Percentiles rank a stretch among this genome's conserved stretches.
Evolutionary conservation across 164 flowering plant genomes (phyloP).

Genomic region (Taxillus chinensis): DNA sequence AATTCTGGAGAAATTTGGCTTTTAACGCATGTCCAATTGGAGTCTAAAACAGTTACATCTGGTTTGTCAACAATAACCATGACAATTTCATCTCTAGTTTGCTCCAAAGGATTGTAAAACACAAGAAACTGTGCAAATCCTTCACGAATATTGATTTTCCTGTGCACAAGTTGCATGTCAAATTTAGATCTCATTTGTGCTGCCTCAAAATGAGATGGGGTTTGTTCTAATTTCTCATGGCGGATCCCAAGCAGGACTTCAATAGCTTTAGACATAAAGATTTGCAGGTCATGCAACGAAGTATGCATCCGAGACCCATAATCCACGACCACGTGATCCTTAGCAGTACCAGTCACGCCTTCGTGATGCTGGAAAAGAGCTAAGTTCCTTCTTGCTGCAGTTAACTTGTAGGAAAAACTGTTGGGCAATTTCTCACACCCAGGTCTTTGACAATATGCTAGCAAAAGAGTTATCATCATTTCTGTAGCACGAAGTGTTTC

Average conservation of each 20-base stretch:
- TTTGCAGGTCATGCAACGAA: constrained; percentile 78
- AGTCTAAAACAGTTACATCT: constrained; percentile 62
- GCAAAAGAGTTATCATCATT: constrained; percentile 66
- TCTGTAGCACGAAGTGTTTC: constrained; percentile 89
- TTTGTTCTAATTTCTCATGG: constrained; percentile 59
- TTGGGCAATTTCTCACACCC: constrained; percentile 78
- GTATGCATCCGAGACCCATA: constrained; percentile 92
- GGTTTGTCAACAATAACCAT: constrained; percentile 69
- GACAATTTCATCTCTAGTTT: constrained; percentile 80
- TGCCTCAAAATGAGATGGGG: constrained; percentile 65
- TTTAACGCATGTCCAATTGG: constrained; percentile 82
- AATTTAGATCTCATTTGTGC: constrained; percentile 71
- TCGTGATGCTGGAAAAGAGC: constrained; percentile 99
- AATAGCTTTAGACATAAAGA: constrained; percentile 91
- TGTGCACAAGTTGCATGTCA: constrained; percentile 74
- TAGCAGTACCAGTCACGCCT: constrained; percentile 98
- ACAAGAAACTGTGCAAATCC: constrained; percentile 62
- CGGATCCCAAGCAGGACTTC: constrained; percentile 70
- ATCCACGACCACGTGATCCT: constrained; percentile 88
- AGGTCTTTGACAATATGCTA: constrained; percentile 66
- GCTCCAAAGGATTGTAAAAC: constrained; percentile 80
- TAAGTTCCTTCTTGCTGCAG: constrained; percentile 89
- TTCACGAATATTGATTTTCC: constrained; percentile 41
- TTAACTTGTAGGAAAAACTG: constrained; percentile 72
- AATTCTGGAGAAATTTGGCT: constrained; percentile 90